Percentiles rank a stretch among this genome's conserved stretches.
Evolutionary conservation across 2,329 filamentous ascomycete species (phyloP).

Genomic region (Verticillium nubilum): DNA sequence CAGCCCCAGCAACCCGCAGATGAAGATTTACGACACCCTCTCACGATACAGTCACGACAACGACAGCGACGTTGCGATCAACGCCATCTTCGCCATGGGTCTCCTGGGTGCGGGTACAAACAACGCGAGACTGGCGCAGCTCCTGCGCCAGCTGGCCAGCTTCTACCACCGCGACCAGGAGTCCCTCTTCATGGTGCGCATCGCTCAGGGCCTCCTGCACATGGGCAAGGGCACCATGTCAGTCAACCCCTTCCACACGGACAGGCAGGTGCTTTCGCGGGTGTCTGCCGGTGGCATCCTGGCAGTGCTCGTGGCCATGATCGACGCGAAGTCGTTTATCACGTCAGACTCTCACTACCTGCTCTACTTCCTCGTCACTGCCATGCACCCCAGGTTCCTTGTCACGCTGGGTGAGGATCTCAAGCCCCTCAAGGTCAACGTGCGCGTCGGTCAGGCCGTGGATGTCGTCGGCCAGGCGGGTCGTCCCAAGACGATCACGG

Average conservation of each 20-base stretch:
- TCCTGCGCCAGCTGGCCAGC: conserved; percentile 88
- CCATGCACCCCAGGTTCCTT: conserved; percentile 95
- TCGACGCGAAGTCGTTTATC: conserved; percentile 86
- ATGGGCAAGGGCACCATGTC: conserved; percentile 99
- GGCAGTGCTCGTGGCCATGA: conserved; percentile 85
- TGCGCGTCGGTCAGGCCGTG: conserved; percentile 94
- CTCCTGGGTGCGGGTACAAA: conserved; percentile 94
- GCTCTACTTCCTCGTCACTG: conserved; percentile 92
- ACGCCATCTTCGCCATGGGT: conserved; percentile 99
- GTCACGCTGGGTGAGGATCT: conserved; percentile 94
- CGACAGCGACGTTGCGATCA: conserved; percentile 95
- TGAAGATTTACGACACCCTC: conserved; percentile 99
- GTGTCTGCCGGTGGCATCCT: conserved; percentile 87
- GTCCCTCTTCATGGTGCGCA: conserved; percentile 97
- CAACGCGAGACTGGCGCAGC: conserved; percentile 91
- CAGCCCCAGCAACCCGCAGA: conserved; percentile 96
- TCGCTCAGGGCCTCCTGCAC: conserved; percentile 93
- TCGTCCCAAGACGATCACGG: conserved; percentile 96
- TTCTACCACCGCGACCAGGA: conserved; percentile 98
- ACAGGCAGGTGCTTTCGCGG: conserved; percentile 88
- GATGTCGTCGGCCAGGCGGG: conserved; percentile 97
- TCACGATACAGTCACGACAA: conserved; percentile 98
- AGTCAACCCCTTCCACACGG: conserved; percentile 98
- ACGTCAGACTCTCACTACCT: conserved; percentile 74
- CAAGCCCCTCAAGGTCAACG: conserved; percentile 90